Evolutionary conservation across 1,284 basidiomycete species (phyloP).

Genomic region (Polyporus tsugae): DNA sequence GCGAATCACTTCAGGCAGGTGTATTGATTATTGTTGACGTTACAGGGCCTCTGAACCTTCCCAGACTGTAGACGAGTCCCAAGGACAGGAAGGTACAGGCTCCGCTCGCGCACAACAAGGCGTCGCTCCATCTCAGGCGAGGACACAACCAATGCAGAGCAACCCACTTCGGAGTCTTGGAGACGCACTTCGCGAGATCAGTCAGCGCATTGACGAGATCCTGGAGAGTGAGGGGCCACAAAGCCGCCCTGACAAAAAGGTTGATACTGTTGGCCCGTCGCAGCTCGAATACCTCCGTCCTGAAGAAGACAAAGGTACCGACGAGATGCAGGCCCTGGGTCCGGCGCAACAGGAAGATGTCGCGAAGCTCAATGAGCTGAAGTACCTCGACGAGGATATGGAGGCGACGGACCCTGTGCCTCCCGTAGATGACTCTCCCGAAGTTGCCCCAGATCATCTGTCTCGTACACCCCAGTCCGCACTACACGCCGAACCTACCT

Average conservation of each 20-base stretch:
- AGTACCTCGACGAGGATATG: constrained; percentile 70
- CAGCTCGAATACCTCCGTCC: constrained; percentile 89
- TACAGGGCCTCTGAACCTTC: constrained; percentile 21
- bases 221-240: constrained; percentile 54
- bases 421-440: constrained; percentile 29
- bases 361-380: constrained; percentile 84
- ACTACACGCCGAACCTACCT: constrained; percentile 44
- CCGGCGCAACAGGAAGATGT: constrained; percentile 86
- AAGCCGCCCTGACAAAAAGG: constrained; percentile 40
- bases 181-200: constrained; percentile 88
- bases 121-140: constrained; percentile 48
- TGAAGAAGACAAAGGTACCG: constrained; percentile 62
- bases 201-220: constrained; percentile 88
- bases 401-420: constrained; percentile 43
- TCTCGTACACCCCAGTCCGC: constrained; percentile 24
- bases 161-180: constrained; percentile 87
- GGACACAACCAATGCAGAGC: constrained; percentile 46
- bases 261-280: constrained; percentile 49
- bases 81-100: constrained; percentile 44
- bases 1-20: neutral
- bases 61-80: constrained; percentile 31
- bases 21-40: neutral
- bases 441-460: constrained; percentile 36
- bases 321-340: constrained; percentile 91
- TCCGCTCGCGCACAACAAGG: constrained; percentile 56